phyloP scores from a whole-genome alignment of 2,329 filamentous ascomycete species.

The Juglanconis oblonga region DNA sequence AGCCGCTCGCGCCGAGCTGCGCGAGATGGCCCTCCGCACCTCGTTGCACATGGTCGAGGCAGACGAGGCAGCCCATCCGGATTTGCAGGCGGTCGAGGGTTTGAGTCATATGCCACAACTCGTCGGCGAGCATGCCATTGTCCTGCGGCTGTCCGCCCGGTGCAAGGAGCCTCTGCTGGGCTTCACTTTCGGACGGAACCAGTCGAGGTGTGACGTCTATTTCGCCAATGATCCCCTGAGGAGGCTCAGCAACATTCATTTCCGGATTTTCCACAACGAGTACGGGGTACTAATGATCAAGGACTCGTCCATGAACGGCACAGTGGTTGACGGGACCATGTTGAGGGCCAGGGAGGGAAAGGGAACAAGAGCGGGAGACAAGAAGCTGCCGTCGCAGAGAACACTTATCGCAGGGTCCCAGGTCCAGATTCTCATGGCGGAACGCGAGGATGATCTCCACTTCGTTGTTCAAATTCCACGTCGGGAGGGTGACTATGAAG shows the following conservation, averaged over 20 bases:
- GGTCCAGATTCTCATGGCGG: conserved; percentile 64
- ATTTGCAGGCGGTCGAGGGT: conserved; percentile 33
- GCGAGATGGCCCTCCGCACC: conserved; percentile 44
- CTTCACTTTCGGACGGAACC: conserved; percentile 84
- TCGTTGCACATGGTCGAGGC: conserved; percentile 49
- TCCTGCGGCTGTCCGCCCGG: conserved; percentile 72
- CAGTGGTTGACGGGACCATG: conserved; percentile 72
- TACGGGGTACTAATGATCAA: conserved; percentile 86
- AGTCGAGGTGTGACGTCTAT: conserved; percentile 66
- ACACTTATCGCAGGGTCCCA: conserved; percentile 72
- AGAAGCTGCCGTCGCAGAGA: conserved; percentile 30
- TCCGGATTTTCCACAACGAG: conserved; percentile 87
- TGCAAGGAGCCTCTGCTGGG: conserved; percentile 68
- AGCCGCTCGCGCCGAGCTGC: conserved; percentile 69
- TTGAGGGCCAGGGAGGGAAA: conserved; percentile 46
- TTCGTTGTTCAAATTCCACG: conserved; percentile 86
- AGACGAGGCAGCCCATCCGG: conserved; percentile 50
- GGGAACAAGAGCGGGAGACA: conserved; percentile 28
- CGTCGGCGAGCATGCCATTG: conserved; percentile 65
- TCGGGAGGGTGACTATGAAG: conserved; percentile 63
- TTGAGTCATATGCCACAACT: conserved; percentile 52
- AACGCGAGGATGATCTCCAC: conserved; percentile 57
- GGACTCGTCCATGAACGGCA: conserved; percentile 95
- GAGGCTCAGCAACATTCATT: conserved; percentile 91
- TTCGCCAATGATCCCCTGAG: conserved; percentile 64